Base-by-base conservation (phyloP, 345 rosid genomes). In the Eucalyptus pauciflora region DNA sequence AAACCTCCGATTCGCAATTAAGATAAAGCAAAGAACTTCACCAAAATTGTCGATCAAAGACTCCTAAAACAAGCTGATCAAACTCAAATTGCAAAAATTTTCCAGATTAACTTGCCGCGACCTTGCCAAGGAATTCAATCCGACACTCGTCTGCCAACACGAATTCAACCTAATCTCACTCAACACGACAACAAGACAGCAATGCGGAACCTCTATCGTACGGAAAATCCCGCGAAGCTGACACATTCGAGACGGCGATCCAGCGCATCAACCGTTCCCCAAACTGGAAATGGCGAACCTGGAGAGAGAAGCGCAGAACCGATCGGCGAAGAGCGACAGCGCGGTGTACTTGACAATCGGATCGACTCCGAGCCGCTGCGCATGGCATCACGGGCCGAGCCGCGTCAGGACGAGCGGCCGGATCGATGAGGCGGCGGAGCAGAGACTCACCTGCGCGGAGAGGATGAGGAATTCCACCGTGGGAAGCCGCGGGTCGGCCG, bases 341-440 rank as follows among this genome's bases (percentile, higher is more conserved):
- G 99, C 92, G 15, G 97, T 92, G 93, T 96, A 96, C 79, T 97
- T 97, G 91, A 96, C 95, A 16, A 92, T 62, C 18, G 98, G 97
- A 89, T 94, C 89, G 85, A 94, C 95, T 64, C 92, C 67, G 29
- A 96, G 94, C 88, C 91, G 91, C 98, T 96, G 86, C 43, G 51
- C 58, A 52, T 52, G 25, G 58, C 58, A 3, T 52, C 58, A 52
- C 20, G 58, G 58, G 58, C 58, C 25, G 58, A 52, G 58, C 58
- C 58, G 25, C 58, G 58, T 52, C 58, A 52, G 58, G 0, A 10
- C 25, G 80, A 62, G 69, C 31, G 33, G 33, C 31, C 31, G 17
- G 50, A 48, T 45, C 5, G 86, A 80, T 1, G 8, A 3, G 31
- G 69, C 18, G 16, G 50, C 43, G 56, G 67, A 83, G 25, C 24